Conservation (phyloP, 2,329 filamentous ascomycete species). For the Neonectria punicea region DNA sequence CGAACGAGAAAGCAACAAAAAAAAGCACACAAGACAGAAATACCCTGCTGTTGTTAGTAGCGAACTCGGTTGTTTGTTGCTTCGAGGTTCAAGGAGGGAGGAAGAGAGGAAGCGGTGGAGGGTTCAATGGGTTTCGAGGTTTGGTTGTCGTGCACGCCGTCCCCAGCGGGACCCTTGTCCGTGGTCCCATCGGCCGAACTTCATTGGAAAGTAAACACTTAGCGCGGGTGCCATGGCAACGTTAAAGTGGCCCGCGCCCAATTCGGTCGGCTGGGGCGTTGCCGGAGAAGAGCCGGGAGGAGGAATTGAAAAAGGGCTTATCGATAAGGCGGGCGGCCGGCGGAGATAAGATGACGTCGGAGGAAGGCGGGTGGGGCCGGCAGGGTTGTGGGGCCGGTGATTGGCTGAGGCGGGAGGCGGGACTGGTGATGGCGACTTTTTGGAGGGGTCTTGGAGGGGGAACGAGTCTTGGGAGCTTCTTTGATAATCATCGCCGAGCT, state of each 20-base stretch:
- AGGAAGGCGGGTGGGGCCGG: slow-evolving; percentile 3
- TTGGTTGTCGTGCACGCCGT: slow-evolving; percentile 40
- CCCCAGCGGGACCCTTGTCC: slow-evolving; percentile 23
- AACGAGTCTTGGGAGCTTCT: slow-evolving; percentile 21
- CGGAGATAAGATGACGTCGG: slow-evolving; percentile 37
- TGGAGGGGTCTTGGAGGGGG: slow-evolving; percentile 26
- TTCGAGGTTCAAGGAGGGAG: slow-evolving; percentile 20
- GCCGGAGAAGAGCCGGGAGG: slow-evolving; percentile 35
- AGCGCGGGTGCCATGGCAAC: slow-evolving; percentile 53
- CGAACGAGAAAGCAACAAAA: slow-evolving; percentile 11
- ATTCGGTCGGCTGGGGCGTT: slow-evolving; percentile 10
- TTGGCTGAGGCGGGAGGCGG: slow-evolving; percentile 19
- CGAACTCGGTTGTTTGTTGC: slow-evolving; percentile 28
- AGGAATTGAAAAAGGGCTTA: slow-evolving; percentile 22
- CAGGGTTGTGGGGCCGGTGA: slow-evolving; percentile 22
- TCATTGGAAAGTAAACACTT: slow-evolving; percentile 50
- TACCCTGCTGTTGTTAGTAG: slow-evolving; percentile 48
- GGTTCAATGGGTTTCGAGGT: slow-evolving; percentile 25
- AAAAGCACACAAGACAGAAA: slow-evolving; percentile 33
- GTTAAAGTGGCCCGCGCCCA: neutral
- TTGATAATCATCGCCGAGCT: slow-evolving; percentile 40
- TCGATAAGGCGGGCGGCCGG: slow-evolving; percentile 32
- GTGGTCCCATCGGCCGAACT: slow-evolving; percentile 34
- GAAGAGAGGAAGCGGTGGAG: slow-evolving; percentile 28
- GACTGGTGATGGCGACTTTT: slow-evolving; percentile 42